Evolutionary conservation across 1,284 basidiomycete species (phyloP), one percentile per base, ranked within the genome.

Genomic region (Coniferiporia sulphurascens): DNA sequence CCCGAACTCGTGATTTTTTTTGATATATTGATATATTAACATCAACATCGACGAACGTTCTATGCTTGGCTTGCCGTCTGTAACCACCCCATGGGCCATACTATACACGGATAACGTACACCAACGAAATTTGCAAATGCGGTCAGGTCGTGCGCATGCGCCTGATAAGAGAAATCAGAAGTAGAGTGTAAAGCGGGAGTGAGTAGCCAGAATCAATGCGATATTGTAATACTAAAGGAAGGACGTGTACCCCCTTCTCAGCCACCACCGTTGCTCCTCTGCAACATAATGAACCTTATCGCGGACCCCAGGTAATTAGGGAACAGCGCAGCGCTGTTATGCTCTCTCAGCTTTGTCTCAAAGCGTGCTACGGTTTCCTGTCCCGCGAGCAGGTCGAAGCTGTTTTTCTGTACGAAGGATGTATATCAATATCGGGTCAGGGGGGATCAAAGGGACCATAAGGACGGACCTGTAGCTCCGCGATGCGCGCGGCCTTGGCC

Each of bases 311-410:
- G 73, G 48, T 82, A 81, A 64, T 89, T 89, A 0, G 87, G 87
- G 64, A 77, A 89, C 43, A 85, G 65, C 0, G 81, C 84, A 3
- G 77, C 75, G 51, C 85, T 83, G 53, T 73, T 76, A 15, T 75
- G 73, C 5, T 67, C 66, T 50, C 75, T 74, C 19, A 89, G 63
- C 48, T 74, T 74, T 58, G 86, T 83, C 66, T 89, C 87, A 62
- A 86, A 90, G 1, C 76, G 74, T 15, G 77, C 70, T 45, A 91
- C 85, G 70, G 86, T 89, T 63, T 90, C 86, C 13, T 77, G 76
- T 58, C 86, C 81, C 0, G 77, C 78, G 69, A 88, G 86, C n/a
- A 91, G 70, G 69, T 89, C 85, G 65, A 91, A 91, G 0, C 76
- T 73, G 36, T 75, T 73, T 59, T 76, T 77, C 88, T 90, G 66